Evolutionary conservation across 805 yeast species (phyloP), one percentile per base, ranked within the genome.

Genomic region (Vanderwaltozyma yarrowii): DNA sequence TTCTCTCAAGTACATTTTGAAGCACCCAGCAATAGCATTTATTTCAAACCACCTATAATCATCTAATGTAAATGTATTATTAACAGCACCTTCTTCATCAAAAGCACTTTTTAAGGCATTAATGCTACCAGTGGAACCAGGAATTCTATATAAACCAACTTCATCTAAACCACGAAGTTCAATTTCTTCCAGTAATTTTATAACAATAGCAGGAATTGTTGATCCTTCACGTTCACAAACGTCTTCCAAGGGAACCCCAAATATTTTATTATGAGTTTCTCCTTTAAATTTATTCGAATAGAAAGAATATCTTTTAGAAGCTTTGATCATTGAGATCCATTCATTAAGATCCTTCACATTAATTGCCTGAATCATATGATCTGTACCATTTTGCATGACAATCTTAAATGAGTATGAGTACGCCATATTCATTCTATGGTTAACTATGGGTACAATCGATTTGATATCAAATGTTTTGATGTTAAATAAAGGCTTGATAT

Each of bases 81-180:
- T 73, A 4, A 51, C 47, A 0, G 62, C 62, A 23, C 64, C 64
- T 39, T 59, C 61, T 38, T 72, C 73, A 43, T 71, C 77, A 51
- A 76, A 75, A 12, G 76, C 73, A 26, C 61, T 63, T 49, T 71
- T 74, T 42, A 76, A 58, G 5, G 69, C 62, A 36, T 74, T 71
- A 32, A 76, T 74, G 35, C 75, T 70, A 7, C 76, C 78, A 28
- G 73, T 66, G 8, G 80, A 74, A 4, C 81, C 82, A 1, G 80
- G 76, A 25, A 76, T 67, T 56, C 97, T 75, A 58, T 89, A 89
- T 12, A 89, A 67, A 14, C 97, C 97, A 38, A 85, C 83, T 54
- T 88, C 96, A 47, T 85, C 87, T 21, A 89, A 57, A 0, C 97
- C 96, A 38, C 88, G 74, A n/a, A 67, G 61, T 58, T 89, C 97